phyloP scores from a whole-genome alignment of 441 rosid species.

The Jatropha podagrica region DNA sequence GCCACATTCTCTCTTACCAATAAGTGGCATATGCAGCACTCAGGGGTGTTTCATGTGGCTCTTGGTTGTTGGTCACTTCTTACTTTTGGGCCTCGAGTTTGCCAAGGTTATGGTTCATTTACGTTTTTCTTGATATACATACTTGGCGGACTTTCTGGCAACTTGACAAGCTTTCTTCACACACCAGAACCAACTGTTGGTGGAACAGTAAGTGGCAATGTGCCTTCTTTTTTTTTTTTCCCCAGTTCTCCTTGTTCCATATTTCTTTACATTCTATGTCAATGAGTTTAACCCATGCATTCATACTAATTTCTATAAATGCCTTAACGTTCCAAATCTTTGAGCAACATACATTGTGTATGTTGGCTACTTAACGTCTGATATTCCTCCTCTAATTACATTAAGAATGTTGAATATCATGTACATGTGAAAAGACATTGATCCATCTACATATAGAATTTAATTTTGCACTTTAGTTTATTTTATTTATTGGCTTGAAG shows the following conservation, averaged over 20 bases:
- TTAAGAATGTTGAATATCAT: background rate
- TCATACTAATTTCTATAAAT: background rate
- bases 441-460: background rate
- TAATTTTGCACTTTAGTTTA: background rate
- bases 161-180: conserved; percentile 82
- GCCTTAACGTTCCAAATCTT: background rate
- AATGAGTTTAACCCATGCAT: background rate
- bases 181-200: conserved; percentile 82
- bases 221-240: background rate
- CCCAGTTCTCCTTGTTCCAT: background rate
- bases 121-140: conserved; percentile 70
- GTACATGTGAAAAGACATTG: background rate
- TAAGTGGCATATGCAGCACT: conserved; percentile 55
- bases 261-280: background rate
- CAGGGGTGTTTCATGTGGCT: conserved; percentile 68
- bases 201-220: conserved; percentile 62
- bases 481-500: background rate
- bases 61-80: conserved; percentile 82
- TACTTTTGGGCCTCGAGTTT: conserved; percentile 75
- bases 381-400: background rate
- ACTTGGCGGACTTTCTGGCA: conserved; percentile 86
- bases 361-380: background rate
- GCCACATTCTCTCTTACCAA: background rate
- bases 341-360: background rate
- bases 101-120: conserved; percentile 68